Evolutionary conservation across 164 flowering plant genomes (phyloP).

Genomic region (Magnolia officinalis): DNA sequence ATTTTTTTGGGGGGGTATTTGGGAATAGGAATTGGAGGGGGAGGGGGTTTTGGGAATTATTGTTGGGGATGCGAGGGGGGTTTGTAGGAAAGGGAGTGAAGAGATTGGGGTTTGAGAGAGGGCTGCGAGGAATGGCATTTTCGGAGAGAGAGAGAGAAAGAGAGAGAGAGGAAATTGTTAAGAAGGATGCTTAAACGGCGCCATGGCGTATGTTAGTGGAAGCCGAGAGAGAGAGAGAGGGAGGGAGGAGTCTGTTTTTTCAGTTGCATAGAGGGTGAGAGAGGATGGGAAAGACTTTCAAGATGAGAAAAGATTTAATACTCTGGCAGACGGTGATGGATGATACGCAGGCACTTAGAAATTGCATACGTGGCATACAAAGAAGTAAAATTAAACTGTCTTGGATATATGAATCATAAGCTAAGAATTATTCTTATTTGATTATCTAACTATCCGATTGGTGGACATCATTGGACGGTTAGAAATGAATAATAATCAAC

Average conservation of each 20-base stretch:
- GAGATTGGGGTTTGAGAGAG: conserved; percentile 47
- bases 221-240: neutral
- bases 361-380: too few species aligned
- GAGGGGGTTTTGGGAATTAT: conserved; percentile 20
- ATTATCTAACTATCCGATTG: too few species aligned
- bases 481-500: too few species aligned
- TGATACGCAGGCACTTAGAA: neutral
- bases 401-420: too few species aligned
- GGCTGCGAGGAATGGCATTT: conserved; percentile 52
- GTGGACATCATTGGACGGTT: too few species aligned
- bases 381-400: too few species aligned
- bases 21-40: conserved; percentile 41
- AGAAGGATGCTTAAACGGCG: too few species aligned
- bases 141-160: neutral
- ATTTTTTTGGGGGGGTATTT: conserved; percentile 29
- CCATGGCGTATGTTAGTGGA: too few species aligned
- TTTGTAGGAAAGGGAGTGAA: conserved; percentile 62
- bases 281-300: neutral
- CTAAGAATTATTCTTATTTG: too few species aligned
- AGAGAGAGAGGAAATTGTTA: too few species aligned
- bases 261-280: neutral
- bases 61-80: conserved; percentile 30
- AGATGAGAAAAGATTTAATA: neutral
- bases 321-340: neutral
- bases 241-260: neutral